Base-by-base conservation (phyloP, 2,329 filamentous ascomycete genomes). In the Metarhizium anisopliae region DNA sequence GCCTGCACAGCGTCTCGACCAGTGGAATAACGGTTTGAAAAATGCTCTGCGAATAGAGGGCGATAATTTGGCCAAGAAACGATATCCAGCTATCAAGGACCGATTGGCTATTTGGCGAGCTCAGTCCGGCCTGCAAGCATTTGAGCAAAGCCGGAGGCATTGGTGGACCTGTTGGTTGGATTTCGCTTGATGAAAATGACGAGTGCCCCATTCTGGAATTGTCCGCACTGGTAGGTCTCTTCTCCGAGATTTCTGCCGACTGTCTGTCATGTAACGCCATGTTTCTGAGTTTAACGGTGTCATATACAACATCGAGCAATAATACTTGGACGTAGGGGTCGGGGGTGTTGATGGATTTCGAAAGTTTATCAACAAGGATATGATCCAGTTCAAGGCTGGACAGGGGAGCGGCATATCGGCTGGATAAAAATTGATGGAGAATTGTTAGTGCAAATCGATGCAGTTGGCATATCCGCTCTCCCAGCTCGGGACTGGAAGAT, bases 71-170 rank as follows among this genome's bases (percentile, higher is more conserved):
- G 4, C 84, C 82, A 7, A 99, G 77, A 62, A 99, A 92, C 35
- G 82, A 79, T 10, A 96, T 85, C 95, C 95, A 99, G 67, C 89
- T 92, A 63, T 97, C 92, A 40, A 99, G 75, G 6, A 95, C 86
- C 8, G 84, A 77, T 5, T 90, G 84, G 61, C 89, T 92, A 54
- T 78, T 84, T 2, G 80, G 68, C 3, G 90, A 89, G 55, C 87
- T 84, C 52, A 99, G 85, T 0, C 91, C 94, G 50, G 85, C 83
- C 58, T 90, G 85, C 13, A 99, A 77, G 66, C 90, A 95, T 59
- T 89, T 86, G n/a, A 94, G 79, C n/a, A 99, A 72, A 40, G 85
- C 76, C 16, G 83, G 74, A 2, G 88, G 84, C 20, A 89, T 88
- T 3, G 85, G 52, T 16, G 61, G 59, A 4, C 58, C 54, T 8